Base-by-base conservation (phyloP, 2,329 filamentous ascomycete species). In the Penicillium paneum region DNA sequence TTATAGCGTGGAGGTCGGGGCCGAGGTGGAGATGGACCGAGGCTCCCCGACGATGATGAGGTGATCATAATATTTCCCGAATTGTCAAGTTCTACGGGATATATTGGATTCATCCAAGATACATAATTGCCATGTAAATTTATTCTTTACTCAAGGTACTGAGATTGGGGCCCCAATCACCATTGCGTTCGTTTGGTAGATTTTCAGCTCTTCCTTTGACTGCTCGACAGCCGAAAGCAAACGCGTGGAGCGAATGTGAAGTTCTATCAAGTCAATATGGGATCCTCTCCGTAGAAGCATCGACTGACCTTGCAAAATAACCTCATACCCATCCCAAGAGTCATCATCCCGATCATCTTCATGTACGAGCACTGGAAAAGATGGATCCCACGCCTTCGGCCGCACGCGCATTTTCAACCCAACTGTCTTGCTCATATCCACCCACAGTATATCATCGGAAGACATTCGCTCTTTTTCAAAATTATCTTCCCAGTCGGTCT, bases 221-320 rank as follows among this genome's bases (percentile, higher is more conserved):
- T 82, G 77, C 67, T 94, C 90, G 24, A 89, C 74, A 54, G 81
- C 84, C 35, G 88, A 70, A 13, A 90, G 76, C 34, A 91, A 75
- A 63, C 81, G 80, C 45, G 80, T 83, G 3, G 85, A 84, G 45
- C 84, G 81, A 34, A 91, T 79, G 39, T 88, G 72, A 49, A 91
- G 72, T 74, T 91, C 88, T 89, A 64, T 3, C 24, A 12, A 32
- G 34, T 17, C 28, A 54, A 41, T 36, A 50, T 24, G 8, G 8
- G 26, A 42, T 26, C 8, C 15, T n/a, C 4, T 29, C 13, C 15
- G 28, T 8, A 6, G 15, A 0, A 56, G 29, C 2, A 28, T 15
- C 7, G 26, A 67, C 79, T 55, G 75, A 90, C 89, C 86, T 81
- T 89, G 79, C 65, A 90, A 89, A 52, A 88, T 82, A 28, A 94